Conservation (phyloP, 1,284 basidiomycete genomes). For the Microbotryum violaceum region DNA sequence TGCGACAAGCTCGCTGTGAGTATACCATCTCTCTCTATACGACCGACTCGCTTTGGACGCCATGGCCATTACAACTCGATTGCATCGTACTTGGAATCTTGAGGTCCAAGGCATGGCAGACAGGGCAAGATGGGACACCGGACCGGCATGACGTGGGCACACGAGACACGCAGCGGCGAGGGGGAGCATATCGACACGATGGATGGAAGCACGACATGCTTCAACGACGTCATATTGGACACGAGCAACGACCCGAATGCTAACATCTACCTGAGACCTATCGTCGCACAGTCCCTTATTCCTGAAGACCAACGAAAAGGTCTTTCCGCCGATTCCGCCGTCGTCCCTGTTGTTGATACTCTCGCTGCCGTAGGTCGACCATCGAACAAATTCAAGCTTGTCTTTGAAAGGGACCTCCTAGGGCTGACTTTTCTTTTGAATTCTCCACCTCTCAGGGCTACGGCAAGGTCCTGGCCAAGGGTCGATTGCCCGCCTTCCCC, state of each 20-base stretch:
- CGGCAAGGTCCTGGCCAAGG: slow-evolving; percentile 85
- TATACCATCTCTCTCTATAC: neutral
- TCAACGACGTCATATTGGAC: neutral
- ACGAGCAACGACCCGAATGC: neutral
- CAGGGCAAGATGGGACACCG: too few relatives aligned
- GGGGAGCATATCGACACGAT: too few relatives aligned
- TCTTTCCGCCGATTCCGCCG: slow-evolving; percentile 54
- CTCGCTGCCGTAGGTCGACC: slow-evolving; percentile 43
- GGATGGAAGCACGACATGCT: neutral
- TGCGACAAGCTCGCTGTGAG: slow-evolving; percentile 65
- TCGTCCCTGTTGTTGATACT: slow-evolving; percentile 87
- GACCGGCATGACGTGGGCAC: too few relatives aligned
- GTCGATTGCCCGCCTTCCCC: slow-evolving; percentile 55
- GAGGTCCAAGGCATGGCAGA: too few relatives aligned
- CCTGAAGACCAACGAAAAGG: slow-evolving; percentile 68
- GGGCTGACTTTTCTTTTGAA: neutral
- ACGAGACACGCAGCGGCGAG: too few relatives aligned
- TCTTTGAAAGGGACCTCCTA: neutral
- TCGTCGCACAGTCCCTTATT: slow-evolving; percentile 47
- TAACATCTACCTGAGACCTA: neutral
- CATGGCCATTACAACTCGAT: too few relatives aligned
- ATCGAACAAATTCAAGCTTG: neutral
- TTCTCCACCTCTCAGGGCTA: slow-evolving; percentile 56
- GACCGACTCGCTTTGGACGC: neutral
- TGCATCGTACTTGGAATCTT: too few relatives aligned